phyloP scores from a whole-genome alignment of 768 basidiomycete genomes.

The Leccinum longicurvipes region DNA sequence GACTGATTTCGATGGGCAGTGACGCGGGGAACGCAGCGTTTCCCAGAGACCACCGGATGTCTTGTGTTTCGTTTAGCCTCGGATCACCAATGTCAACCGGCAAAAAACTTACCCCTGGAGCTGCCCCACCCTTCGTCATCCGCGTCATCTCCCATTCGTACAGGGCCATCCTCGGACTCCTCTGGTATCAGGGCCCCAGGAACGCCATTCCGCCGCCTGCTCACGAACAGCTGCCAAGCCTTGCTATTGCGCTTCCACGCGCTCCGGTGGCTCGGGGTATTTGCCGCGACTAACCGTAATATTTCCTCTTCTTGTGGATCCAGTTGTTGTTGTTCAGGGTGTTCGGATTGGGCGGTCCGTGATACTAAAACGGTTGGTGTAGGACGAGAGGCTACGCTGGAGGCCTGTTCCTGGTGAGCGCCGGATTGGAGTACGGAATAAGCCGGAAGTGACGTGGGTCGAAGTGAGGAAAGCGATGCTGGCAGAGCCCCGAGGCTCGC shows the following conservation, averaged over 20 bases:
- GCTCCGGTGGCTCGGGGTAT: conserved; percentile 67
- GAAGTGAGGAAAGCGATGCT: conserved; percentile 54
- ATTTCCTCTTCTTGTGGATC: conserved; percentile 52
- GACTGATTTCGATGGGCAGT: conserved; percentile 58
- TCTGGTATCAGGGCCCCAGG: conserved; percentile 34
- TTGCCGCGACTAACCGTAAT: conserved; percentile 61
- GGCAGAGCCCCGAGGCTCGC: conserved; percentile 43
- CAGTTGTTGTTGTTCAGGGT: conserved; percentile 19
- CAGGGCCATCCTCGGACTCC: conserved; percentile 32
- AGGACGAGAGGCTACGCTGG: background rate
- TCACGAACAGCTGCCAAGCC: conserved; percentile 61
- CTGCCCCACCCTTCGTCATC: conserved; percentile 27
- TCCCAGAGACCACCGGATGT: conserved; percentile 27
- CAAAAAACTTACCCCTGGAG: conserved; percentile 22
- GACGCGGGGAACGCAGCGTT: conserved; percentile 47
- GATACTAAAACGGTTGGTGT: background rate
- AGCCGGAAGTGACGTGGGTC: conserved; percentile 66
- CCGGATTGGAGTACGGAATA: conserved; percentile 53
- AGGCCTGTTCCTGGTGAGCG: background rate
- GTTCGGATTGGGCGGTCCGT: conserved; percentile 14
- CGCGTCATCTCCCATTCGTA: conserved; percentile 10
- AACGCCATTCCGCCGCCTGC: conserved; percentile 29
- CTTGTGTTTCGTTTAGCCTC: conserved; percentile 17
- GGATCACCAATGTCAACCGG: background rate
- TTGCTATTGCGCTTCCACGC: conserved; percentile 63